phyloP scores from a whole-genome alignment of 768 basidiomycete genomes.

The Mycena indigotica region DNA sequence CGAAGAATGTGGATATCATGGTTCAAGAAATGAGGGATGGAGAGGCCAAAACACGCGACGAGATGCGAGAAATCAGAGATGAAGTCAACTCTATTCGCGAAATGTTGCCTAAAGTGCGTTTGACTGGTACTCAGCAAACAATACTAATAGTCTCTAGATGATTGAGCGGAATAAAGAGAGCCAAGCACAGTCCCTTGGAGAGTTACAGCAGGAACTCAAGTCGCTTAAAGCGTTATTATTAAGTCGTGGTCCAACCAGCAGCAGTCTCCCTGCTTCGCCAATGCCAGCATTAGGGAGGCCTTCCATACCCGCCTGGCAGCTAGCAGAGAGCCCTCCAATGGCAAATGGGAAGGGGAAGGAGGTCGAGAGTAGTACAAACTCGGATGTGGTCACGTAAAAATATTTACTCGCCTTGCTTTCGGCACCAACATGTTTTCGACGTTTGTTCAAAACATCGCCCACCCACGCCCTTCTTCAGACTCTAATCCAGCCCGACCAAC shows the following conservation, averaged over 20 bases:
- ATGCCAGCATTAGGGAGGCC: constrained; percentile 59
- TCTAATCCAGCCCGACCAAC: constrained; percentile 40
- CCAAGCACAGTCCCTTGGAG: constrained; percentile 79
- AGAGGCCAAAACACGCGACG: constrained; percentile 78
- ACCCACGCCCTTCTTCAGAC: constrained; percentile 33
- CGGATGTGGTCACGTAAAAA: constrained; percentile 6
- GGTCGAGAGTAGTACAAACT: constrained; percentile 33
- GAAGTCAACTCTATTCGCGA: constrained; percentile 90
- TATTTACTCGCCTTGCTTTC: constrained; percentile 6
- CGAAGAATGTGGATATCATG: constrained; percentile 69
- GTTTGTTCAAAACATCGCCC: constrained; percentile 71
- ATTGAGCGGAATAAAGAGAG: constrained; percentile 89
- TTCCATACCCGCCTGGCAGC: constrained; percentile 90
- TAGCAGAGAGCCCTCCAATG: constrained; percentile 42
- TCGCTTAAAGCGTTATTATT: constrained; percentile 89
- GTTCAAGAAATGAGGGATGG: constrained; percentile 77
- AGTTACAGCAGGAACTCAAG: constrained; percentile 92
- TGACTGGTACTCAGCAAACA: constrained; percentile 5
- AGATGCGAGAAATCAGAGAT: constrained; percentile 89
- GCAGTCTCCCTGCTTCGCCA: constrained; percentile 47
- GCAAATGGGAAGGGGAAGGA: constrained; percentile 65
- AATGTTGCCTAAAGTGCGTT: constrained; percentile 85
- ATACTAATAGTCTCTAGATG: constrained; percentile 59
- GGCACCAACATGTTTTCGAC: constrained; percentile 76
- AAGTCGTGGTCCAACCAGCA: constrained; percentile 61